These are phyloP conservation scores for Metschnikowia cubensis DNA, from an alignment of 805 yeast genomes.

Conservation along the genomic window DNA sequence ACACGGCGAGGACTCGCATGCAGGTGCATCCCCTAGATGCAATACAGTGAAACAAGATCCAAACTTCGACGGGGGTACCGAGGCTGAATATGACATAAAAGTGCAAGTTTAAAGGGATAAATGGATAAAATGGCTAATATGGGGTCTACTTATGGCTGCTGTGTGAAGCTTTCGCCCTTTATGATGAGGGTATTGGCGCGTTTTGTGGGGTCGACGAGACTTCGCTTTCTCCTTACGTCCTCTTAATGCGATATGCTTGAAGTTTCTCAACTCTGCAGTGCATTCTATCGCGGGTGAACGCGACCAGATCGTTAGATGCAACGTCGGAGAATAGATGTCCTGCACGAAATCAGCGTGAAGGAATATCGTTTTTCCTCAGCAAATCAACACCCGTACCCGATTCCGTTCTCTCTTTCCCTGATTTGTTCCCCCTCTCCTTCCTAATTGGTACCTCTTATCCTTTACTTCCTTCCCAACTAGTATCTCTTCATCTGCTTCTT, in stretches of 20 bases:
- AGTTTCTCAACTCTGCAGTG: not conserved
- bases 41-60: not conserved
- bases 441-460: too few species aligned
- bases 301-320: slow-evolving; percentile 1
- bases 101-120: too few species aligned
- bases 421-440: too few species aligned
- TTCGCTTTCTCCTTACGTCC: not conserved
- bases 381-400: not conserved
- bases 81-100: too few species aligned
- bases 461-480: too few species aligned
- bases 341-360: not conserved
- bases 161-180: too few species aligned
- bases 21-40: not conserved
- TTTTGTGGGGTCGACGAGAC: too few species aligned
- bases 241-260: not conserved
- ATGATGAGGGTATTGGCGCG: too few species aligned
- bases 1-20: not conserved
- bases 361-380: not conserved
- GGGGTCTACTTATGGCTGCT: too few species aligned
- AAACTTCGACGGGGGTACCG: too few species aligned
- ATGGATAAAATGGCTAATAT: too few species aligned
- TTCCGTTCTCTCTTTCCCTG: too few species aligned
- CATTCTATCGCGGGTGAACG: not conserved
- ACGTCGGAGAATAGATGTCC: not conserved
- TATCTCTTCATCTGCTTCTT: not conserved